Evolutionary conservation across 2,329 filamentous ascomycete species (phyloP).

Genomic region (Diplodia sapinea): DNA sequence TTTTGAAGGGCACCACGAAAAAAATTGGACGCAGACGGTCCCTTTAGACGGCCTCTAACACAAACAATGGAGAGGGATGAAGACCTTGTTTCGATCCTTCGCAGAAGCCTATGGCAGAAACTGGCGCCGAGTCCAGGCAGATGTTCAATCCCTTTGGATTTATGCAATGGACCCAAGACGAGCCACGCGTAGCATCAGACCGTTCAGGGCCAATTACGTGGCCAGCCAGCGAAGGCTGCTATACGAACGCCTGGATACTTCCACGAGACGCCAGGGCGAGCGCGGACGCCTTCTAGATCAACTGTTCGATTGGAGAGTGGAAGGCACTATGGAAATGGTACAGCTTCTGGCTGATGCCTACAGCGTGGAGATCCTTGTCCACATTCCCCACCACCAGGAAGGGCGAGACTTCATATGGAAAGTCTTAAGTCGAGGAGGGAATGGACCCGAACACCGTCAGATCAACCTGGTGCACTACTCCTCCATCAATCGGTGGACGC

Average conservation of each 20-base stretch:
- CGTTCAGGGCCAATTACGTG: background rate
- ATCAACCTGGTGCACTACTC: conserved; percentile 6
- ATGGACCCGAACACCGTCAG: background rate
- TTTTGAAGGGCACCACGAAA: background rate
- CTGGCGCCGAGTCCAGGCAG: background rate
- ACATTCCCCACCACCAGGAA: background rate
- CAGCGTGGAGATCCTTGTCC: background rate
- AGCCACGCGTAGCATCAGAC: background rate
- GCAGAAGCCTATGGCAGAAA: background rate
- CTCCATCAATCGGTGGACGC: background rate
- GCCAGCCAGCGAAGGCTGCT: background rate
- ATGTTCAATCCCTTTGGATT: background rate
- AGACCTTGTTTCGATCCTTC: conserved; percentile 2
- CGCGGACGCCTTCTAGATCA: conserved; percentile 5
- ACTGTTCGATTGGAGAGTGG: conserved; percentile 17
- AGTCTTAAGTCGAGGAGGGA: background rate
- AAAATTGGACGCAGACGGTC: background rate
- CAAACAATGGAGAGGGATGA: conserved; percentile 10
- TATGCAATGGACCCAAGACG: background rate
- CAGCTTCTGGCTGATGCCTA: conserved; percentile 7
- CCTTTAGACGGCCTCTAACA: background rate
- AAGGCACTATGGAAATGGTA: conserved; percentile 8
- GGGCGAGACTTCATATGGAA: background rate
- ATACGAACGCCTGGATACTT: conserved; percentile 4
- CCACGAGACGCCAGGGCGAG: background rate